These are phyloP conservation scores for Camellia sinensis DNA, from an alignment of 148 eudicot species.

Conservation along the genomic window DNA sequence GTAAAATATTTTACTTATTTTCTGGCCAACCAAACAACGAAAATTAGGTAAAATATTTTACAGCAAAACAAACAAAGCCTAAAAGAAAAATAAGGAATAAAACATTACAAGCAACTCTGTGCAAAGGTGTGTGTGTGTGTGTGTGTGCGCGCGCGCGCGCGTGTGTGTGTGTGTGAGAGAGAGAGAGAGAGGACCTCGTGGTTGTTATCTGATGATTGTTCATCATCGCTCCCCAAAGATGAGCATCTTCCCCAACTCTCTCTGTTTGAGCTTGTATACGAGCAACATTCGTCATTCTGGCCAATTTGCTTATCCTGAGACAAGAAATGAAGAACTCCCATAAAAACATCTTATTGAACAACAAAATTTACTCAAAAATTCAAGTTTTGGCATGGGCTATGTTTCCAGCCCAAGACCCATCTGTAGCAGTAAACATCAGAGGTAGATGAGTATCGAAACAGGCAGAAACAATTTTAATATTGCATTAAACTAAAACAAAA, in stretches of 20 bases:
- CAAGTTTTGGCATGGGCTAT: not conserved
- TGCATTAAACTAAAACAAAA: not conserved
- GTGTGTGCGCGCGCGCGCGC: too few species aligned
- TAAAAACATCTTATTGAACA: not conserved
- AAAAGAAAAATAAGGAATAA: too few species aligned
- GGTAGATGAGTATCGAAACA: not conserved
- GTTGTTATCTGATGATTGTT: conserved; percentile 35
- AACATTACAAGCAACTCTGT: too few species aligned
- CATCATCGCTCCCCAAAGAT: conserved; percentile 67
- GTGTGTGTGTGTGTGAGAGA: too few species aligned
- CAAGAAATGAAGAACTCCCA: not conserved
- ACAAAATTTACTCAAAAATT: not conserved
- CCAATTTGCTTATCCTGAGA: conserved; percentile 49
- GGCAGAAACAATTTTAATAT: not conserved
- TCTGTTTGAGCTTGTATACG: conserved; percentile 74
- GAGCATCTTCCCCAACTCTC: conserved; percentile 95
- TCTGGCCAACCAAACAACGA: too few species aligned
- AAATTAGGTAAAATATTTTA: too few species aligned
- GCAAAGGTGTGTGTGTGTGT: too few species aligned
- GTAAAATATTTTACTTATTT: too few species aligned
- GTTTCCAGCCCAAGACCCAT: not conserved
- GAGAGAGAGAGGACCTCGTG: conserved; percentile 42
- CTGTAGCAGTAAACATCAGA: not conserved
- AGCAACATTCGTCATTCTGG: conserved; percentile 62
- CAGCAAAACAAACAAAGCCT: too few species aligned